phyloP scores from a whole-genome alignment of 495 filamentous ascomycete genomes.

The Oidiodendron maius region DNA sequence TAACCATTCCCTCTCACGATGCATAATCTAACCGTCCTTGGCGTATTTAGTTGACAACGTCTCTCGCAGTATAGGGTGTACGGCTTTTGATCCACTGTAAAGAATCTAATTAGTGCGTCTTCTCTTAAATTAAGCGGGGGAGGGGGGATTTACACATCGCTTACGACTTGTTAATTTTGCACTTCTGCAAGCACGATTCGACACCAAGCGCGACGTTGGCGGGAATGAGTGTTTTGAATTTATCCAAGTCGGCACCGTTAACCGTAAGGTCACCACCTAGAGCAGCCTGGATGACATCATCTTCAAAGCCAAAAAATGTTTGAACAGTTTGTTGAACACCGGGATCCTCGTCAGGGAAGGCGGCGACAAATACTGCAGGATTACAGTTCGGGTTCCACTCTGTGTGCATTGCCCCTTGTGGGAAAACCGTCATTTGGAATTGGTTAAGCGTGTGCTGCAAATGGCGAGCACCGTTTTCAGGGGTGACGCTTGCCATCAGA shows the following conservation, averaged over 20 bases:
- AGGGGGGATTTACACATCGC: too few species aligned
- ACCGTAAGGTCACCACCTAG: slow-evolving; percentile 27
- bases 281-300: slow-evolving; percentile 28
- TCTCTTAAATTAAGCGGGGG: too few species aligned
- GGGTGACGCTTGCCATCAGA: slow-evolving; percentile 33
- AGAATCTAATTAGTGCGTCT: too few species aligned
- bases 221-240: slow-evolving; percentile 30
- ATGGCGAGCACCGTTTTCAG: slow-evolving; percentile 34
- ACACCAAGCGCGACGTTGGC: slow-evolving; percentile 23
- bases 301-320: slow-evolving; percentile 28
- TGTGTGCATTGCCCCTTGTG: slow-evolving; percentile 38
- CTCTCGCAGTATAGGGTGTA: too few species aligned
- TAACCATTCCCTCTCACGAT: too few species aligned
- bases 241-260: slow-evolving; percentile 28
- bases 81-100: too few species aligned
- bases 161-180: too few species aligned
- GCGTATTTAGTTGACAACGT: too few species aligned
- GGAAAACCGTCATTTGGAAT: slow-evolving; percentile 36
- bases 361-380: slow-evolving; percentile 32
- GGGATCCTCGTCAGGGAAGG: slow-evolving; percentile 36
- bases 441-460: slow-evolving; percentile 27
- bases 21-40: too few species aligned
- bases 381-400: slow-evolving; percentile 41
- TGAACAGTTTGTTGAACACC: slow-evolving; percentile 26
- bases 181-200: slow-evolving; percentile 16